Conservation (phyloP, 441 rosid genomes). For the Metrosideros polymorpha region DNA sequence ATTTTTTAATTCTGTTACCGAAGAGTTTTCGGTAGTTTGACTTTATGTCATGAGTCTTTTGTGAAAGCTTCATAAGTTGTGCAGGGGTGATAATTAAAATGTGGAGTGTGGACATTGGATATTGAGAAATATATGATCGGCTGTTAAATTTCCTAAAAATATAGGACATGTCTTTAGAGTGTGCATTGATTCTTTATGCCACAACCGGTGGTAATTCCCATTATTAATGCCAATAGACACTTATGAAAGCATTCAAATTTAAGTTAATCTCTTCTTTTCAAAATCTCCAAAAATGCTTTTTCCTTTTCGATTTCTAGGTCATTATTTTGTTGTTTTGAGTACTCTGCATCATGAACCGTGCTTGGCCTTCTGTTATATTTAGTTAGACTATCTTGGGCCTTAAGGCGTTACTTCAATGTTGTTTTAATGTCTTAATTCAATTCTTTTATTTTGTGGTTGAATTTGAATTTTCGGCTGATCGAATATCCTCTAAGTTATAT, state of each 20-base stretch:
- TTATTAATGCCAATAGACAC: neutral
- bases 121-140: neutral
- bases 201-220: neutral
- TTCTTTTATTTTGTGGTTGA: neutral
- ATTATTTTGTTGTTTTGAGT: neutral
- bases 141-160: neutral
- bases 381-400: neutral
- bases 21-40: neutral
- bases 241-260: neutral
- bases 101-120: neutral
- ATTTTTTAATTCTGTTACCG: neutral
- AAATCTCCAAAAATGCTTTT: neutral
- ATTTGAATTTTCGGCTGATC: neutral
- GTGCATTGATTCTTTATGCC: neutral
- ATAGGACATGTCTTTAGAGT: neutral
- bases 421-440: neutral
- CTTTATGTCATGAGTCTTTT: neutral
- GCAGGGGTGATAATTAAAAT: neutral
- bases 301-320: neutral
- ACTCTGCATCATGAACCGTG: neutral
- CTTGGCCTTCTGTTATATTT: neutral
- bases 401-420: neutral
- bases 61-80: neutral
- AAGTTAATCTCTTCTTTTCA: neutral
- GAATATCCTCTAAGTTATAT: neutral